These are phyloP conservation scores for Madurella fahalii DNA, from an alignment of 2,329 filamentous ascomycete genomes.

Conservation along the genomic window DNA sequence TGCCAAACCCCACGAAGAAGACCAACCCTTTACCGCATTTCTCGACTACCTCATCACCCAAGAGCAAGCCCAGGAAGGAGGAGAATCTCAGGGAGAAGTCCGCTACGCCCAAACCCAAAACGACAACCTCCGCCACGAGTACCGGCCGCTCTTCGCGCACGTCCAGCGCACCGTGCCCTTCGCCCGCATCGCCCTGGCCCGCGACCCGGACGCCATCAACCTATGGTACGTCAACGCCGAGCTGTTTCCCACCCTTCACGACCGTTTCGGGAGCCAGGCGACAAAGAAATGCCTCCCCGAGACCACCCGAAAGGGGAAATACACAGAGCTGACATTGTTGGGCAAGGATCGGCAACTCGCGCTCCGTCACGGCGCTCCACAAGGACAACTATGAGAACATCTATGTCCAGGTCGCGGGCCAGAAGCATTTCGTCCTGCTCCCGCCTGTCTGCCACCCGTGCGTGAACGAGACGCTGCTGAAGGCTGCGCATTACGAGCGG, in stretches of 20 bases:
- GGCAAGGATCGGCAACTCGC: slow-evolving; percentile 73
- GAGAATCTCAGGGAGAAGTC: slow-evolving; percentile 7
- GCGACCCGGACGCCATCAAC: slow-evolving; percentile 70
- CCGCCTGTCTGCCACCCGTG: slow-evolving; percentile 67
- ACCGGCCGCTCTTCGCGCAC: slow-evolving; percentile 57
- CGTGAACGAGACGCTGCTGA: slow-evolving; percentile 59
- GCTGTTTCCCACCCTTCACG: no score
- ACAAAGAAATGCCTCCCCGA: no score
- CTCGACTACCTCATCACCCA: slow-evolving; percentile 58
- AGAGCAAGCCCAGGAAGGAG: slow-evolving; percentile 35
- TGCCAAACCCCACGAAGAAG: slow-evolving; percentile 68
- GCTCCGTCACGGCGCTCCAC: slow-evolving; percentile 67
- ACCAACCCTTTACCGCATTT: slow-evolving; percentile 59
- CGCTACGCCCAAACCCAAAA: slow-evolving; percentile 53
- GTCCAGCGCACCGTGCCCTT: slow-evolving; percentile 65
- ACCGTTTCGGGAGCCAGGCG: no score
- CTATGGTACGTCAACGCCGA: no score
- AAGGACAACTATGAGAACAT: slow-evolving; percentile 85
- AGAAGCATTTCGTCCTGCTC: slow-evolving; percentile 70
- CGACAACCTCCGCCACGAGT: slow-evolving; percentile 75
- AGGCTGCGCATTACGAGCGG: slow-evolving; percentile 56
- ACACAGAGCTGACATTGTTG: no score
- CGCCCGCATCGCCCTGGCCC: slow-evolving; percentile 61
- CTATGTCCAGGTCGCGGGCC: slow-evolving; percentile 70
- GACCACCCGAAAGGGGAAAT: no score